These are phyloP conservation scores for Rhizophlyctis rosea DNA, from an alignment of 192 early-diverging fungal species.

Conservation along the genomic window DNA sequence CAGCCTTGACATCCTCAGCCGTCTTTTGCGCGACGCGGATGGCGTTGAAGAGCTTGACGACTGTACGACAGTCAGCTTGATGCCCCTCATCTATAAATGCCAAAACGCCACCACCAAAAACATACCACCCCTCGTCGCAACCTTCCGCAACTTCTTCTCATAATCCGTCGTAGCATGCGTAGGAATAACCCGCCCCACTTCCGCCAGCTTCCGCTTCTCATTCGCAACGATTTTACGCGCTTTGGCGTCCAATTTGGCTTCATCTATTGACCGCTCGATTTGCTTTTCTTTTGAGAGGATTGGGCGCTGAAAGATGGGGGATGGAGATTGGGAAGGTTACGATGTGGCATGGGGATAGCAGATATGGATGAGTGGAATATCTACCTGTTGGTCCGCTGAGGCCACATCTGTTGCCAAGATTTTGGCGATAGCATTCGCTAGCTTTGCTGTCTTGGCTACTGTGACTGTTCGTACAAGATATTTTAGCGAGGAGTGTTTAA, in stretches of 20 bases:
- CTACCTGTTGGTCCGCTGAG: conserved; percentile 37
- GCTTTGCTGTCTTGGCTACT: conserved; percentile 52
- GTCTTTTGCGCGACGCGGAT: conserved; percentile 84
- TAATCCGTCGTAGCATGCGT: conserved; percentile 76
- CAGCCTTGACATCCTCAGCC: conserved; percentile 59
- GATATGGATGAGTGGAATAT: no score
- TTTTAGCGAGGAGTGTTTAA: not conserved
- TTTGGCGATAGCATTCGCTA: conserved; percentile 67
- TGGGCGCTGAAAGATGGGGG: conserved; percentile 43
- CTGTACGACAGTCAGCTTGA: conserved; percentile 35
- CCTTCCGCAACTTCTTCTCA: conserved; percentile 85
- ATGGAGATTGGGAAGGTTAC: not conserved
- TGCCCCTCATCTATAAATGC: conserved; percentile 7
- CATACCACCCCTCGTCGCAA: conserved; percentile 73
- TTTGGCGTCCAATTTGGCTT: conserved; percentile 78
- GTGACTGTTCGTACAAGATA: conserved; percentile 2
- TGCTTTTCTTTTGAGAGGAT: conserved; percentile 82
- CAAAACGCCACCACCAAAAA: conserved; percentile 16
- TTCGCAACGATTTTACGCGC: conserved; percentile 71
- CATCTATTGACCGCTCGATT: conserved; percentile 76
- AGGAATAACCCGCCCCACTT: conserved; percentile 70
- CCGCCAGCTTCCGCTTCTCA: conserved; percentile 66
- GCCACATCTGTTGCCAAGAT: conserved; percentile 55
- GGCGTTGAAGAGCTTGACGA: conserved; percentile 94
- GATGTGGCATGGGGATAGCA: conserved; percentile 4